phyloP scores from a whole-genome alignment of 176 grass and related monocot species.

The Areca catechu region DNA sequence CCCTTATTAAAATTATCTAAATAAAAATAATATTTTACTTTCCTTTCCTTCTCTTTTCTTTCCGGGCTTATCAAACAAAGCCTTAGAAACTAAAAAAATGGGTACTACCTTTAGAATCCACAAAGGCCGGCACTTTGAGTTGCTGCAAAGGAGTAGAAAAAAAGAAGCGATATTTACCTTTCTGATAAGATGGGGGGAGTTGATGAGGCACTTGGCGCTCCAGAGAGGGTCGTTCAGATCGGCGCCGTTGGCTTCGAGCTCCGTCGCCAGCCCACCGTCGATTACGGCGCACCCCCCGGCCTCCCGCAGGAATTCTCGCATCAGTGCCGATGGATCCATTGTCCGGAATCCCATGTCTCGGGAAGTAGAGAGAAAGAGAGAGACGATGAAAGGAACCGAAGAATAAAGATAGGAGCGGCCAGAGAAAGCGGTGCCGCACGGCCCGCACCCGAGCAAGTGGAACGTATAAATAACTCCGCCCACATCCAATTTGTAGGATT shows the following conservation, averaged over 20 bases:
- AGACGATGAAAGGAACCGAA: neutral
- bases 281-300: conserved; percentile 51
- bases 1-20: too few species aligned
- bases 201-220: conserved; percentile 92
- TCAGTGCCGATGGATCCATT: conserved; percentile 26
- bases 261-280: conserved; percentile 90
- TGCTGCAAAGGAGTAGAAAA: neutral
- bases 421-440: too few species aligned
- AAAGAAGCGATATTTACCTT: conserved; percentile 27
- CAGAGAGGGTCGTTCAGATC: conserved; percentile 97
- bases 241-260: conserved; percentile 87
- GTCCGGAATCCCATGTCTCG: conserved; percentile 5
- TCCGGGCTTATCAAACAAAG: too few species aligned
- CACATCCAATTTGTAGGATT: too few species aligned
- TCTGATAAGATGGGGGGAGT: conserved; percentile 70
- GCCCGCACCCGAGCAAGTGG: too few species aligned
- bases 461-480: too few species aligned
- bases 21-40: too few species aligned
- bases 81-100: too few species aligned
- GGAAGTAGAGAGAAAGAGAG: conserved; percentile 2
- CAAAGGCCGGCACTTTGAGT: neutral
- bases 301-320: conserved; percentile 31
- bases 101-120: neutral
- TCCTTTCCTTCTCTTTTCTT: too few species aligned
- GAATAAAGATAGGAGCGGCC: neutral